Conservation (phyloP, 2,329 filamentous ascomycete species). For the Epichloe gansuensis region DNA sequence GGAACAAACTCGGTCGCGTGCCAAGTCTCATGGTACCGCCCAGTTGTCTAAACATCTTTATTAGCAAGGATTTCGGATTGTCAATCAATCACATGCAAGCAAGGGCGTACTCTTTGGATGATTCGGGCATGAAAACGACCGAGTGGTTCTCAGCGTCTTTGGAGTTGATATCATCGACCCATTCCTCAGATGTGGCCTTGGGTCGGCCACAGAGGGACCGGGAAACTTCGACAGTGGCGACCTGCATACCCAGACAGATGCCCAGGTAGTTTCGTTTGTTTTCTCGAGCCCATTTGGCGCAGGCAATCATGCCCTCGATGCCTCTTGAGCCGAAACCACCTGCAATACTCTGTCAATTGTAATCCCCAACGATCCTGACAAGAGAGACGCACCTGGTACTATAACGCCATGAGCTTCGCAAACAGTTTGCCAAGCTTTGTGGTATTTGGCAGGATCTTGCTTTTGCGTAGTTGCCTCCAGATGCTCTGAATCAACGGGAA, state of each 20-base stretch:
- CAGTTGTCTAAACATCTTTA: conserved; percentile 28
- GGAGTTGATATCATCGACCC: conserved; percentile 17
- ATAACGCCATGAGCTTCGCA: conserved; percentile 53
- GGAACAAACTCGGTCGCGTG: conserved; percentile 61
- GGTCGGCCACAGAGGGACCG: conserved; percentile 57
- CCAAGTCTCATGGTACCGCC: conserved; percentile 84
- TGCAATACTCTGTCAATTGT: conserved; percentile 2
- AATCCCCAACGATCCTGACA: conserved; percentile 1
- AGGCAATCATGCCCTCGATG: conserved; percentile 79
- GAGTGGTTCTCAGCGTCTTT: conserved; percentile 50
- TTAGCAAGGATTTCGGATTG: neutral
- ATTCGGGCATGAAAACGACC: conserved; percentile 87
- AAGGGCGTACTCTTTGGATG: conserved; percentile 23
- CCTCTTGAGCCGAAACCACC: conserved; percentile 74
- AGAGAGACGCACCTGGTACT: conserved; percentile 8
- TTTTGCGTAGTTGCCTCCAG: conserved; percentile 56
- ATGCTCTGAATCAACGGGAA: conserved; percentile 75
- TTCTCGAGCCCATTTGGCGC: conserved; percentile 75
- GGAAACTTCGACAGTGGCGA: conserved; percentile 82
- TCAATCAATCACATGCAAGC: neutral
- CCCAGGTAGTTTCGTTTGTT: conserved; percentile 74
- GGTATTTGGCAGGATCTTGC: conserved; percentile 56
- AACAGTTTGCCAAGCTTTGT: conserved; percentile 60
- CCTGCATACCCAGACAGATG: conserved; percentile 85
- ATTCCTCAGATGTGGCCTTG: conserved; percentile 43